These are phyloP conservation scores for Saccharomyces mikatae DNA, from an alignment of 805 yeast genomes.

Conservation along the genomic window DNA sequence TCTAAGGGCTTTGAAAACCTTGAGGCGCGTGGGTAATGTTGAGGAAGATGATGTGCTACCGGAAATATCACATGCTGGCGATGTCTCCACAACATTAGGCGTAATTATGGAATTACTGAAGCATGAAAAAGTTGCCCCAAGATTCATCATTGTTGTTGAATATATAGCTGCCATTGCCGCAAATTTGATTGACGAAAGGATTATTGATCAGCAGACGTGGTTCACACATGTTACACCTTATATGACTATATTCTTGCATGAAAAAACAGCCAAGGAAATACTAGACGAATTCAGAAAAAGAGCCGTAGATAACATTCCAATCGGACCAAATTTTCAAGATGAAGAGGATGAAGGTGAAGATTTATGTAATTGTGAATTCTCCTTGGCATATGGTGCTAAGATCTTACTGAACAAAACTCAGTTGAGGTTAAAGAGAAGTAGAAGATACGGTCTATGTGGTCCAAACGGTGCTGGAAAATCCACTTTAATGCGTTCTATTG, in stretches of 20 bases:
- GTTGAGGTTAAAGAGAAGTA: constrained; percentile 93
- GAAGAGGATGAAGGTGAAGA: constrained; percentile 98
- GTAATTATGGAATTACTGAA: constrained; percentile 67
- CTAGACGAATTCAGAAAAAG: constrained; percentile 89
- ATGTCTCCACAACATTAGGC: constrained; percentile 70
- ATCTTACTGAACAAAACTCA: constrained; percentile 97
- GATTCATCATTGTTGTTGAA: constrained; percentile 66
- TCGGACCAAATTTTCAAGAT: constrained; percentile 86
- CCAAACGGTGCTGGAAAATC: constrained; percentile 20
- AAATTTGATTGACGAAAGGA: constrained; percentile 95
- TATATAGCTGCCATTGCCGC: constrained; percentile 94
- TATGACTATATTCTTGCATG: constrained; percentile 90
- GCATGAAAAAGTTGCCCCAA: constrained; percentile 54
- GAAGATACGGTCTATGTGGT: constrained; percentile 89
- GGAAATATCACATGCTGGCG: constrained; percentile 97
- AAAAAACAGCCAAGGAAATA: constrained; percentile 75
- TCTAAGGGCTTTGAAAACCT: constrained; percentile 87
- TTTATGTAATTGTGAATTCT: constrained; percentile 99
- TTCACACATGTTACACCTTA: constrained; percentile 77
- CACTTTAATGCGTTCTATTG: constrained; percentile 65
- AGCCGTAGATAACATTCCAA: constrained; percentile 95
- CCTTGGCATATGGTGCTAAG: constrained; percentile 99
- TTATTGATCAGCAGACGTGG: constrained; percentile 87
- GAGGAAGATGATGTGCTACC: constrained; percentile 82
- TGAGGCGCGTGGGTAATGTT: constrained; percentile 96